phyloP scores from a whole-genome alignment of 2,329 filamentous ascomycete species.

The Colletotrichum neosansevieriae region DNA sequence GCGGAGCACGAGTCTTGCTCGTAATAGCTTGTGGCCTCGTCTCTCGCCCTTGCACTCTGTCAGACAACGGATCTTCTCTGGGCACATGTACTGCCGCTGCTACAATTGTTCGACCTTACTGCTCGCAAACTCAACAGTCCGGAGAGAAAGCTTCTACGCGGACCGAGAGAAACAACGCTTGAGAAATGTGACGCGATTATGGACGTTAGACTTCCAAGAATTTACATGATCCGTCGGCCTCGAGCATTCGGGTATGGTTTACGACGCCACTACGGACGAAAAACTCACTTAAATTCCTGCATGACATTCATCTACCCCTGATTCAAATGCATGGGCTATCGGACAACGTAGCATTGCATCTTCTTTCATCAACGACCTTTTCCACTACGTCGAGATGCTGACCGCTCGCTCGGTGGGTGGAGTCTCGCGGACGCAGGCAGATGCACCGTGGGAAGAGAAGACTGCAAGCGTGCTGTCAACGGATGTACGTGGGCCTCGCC shows the following conservation, averaged over 20 bases:
- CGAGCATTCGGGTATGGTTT: constrained; percentile 12
- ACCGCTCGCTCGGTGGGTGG: constrained; percentile 12
- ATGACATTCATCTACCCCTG: constrained; percentile 28
- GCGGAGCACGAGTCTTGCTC: constrained; percentile 10
- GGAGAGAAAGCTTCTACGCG: constrained; percentile 11
- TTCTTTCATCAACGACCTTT: constrained; percentile 3
- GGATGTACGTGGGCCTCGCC: constrained; percentile 12
- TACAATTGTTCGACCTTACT: not conserved
- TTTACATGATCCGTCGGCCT: constrained; percentile 26
- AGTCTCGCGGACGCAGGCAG: constrained; percentile 8
- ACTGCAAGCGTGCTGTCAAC: constrained; percentile 19
- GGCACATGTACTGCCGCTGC: constrained; percentile 13
- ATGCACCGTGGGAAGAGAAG: constrained; percentile 5
- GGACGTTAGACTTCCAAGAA: constrained; percentile 13
- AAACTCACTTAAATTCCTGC: constrained; percentile 27
- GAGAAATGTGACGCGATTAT: constrained; percentile 10
- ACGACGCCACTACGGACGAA: constrained; percentile 6
- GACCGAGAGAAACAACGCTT: constrained; percentile 1
- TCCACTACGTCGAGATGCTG: not conserved
- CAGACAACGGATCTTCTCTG: constrained; percentile 10
- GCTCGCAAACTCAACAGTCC: not conserved
- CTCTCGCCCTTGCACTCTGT: constrained; percentile 13
- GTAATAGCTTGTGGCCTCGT: not conserved
- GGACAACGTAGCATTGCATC: constrained; percentile 36
- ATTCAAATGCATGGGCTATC: constrained; percentile 27